These are phyloP conservation scores for Solanum rostratum DNA, from an alignment of 257 asterid genomes.

Conservation along the genomic window DNA sequence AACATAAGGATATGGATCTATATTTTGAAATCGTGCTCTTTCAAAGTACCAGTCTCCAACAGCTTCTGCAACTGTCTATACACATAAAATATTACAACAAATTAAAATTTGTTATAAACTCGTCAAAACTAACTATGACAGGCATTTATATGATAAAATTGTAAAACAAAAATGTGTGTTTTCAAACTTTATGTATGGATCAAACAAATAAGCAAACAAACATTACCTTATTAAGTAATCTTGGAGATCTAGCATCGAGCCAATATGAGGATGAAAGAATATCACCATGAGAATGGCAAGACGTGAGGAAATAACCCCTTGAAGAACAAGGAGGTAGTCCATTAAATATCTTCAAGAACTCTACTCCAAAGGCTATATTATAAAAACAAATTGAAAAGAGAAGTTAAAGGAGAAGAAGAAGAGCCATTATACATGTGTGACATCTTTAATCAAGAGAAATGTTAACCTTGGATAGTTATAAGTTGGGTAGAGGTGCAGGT, in stretches of 20 bases:
- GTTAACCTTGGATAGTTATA: neutral
- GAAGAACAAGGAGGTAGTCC: neutral
- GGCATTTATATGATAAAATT: neutral
- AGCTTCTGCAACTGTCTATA: neutral
- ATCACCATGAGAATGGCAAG: neutral
- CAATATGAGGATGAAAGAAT: neutral
- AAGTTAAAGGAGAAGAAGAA: neutral
- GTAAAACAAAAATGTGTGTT: neutral
- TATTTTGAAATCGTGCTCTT: neutral
- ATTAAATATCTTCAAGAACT: neutral
- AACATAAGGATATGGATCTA: neutral
- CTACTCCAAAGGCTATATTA: neutral
- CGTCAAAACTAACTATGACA: neutral
- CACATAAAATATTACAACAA: neutral
- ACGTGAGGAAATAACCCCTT: neutral
- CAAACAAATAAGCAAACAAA: neutral
- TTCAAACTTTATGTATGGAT: neutral
- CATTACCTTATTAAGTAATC: neutral
- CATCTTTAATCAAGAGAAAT: neutral
- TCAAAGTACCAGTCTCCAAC: neutral
- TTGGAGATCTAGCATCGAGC: neutral
- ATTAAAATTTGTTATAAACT: neutral
- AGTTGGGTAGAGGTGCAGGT: neutral
- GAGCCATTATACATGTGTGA: neutral
- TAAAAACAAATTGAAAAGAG: neutral